These are phyloP conservation scores for Penicillium sp. DNA, from an alignment of 2,329 filamentous ascomycete genomes.

Conservation along the genomic window DNA sequence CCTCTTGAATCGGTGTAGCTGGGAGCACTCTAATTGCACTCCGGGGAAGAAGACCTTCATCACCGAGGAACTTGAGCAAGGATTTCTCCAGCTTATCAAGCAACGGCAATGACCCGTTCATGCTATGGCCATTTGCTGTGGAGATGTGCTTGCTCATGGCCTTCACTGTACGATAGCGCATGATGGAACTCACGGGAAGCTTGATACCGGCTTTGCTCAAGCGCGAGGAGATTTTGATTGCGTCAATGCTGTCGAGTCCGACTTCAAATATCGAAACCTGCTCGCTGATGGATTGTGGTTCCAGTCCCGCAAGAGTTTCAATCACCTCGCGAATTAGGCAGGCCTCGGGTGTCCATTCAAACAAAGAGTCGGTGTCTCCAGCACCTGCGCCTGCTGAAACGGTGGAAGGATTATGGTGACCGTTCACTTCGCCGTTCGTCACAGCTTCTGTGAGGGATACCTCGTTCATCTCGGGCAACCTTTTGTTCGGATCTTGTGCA, in stretches of 20 bases:
- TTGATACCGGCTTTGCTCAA: slow-evolving; percentile 59
- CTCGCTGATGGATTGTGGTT: slow-evolving; percentile 52
- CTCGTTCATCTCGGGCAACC: slow-evolving; percentile 17
- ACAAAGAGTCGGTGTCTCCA: slow-evolving; percentile 29
- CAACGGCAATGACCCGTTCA: slow-evolving; percentile 17
- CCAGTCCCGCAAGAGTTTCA: slow-evolving; percentile 56
- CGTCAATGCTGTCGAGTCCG: slow-evolving; percentile 87
- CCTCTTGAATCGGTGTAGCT: slow-evolving; percentile 78
- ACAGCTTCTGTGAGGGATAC: not conserved
- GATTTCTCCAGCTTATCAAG: slow-evolving; percentile 22
- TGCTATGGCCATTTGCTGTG: slow-evolving; percentile 24
- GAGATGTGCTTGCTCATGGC: slow-evolving; percentile 49
- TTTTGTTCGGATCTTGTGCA: slow-evolving; percentile 29
- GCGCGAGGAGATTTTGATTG: slow-evolving; percentile 74
- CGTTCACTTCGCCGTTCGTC: slow-evolving; percentile 1
- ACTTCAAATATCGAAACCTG: slow-evolving; percentile 70
- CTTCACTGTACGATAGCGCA: slow-evolving; percentile 65
- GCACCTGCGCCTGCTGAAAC: not conserved
- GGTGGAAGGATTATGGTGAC: not conserved
- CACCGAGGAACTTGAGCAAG: slow-evolving; percentile 42
- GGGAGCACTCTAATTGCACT: slow-evolving; percentile 62
- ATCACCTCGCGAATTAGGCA: slow-evolving; percentile 58
- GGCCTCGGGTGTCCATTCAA: slow-evolving; percentile 59
- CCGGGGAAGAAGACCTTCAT: slow-evolving; percentile 35
- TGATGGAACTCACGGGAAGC: slow-evolving; percentile 70